Evolutionary conservation across 176 grass and related monocot species (phyloP), one percentile per base, ranked within the genome.

Genomic region (Tillandsia fasciculata): DNA sequence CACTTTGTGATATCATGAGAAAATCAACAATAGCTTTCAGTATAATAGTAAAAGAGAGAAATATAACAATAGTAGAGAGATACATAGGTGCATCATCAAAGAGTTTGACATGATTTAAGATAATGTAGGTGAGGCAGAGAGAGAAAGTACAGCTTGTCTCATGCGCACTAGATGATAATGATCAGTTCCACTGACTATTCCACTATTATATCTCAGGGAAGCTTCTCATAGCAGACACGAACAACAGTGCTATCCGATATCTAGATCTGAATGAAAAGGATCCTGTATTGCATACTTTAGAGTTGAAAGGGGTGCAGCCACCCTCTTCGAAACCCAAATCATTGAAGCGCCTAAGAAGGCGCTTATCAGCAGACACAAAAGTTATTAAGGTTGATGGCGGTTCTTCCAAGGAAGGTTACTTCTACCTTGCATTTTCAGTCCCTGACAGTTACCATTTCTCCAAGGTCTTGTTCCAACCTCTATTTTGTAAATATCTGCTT

Each of bases 381-480:
- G 69, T 90, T 79, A 78, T 97, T 77, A 90, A 83, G 63, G 72
- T 87, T 48, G 82, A 92, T 79, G 94, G 89, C 72, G 89, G 89
- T 85, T 83, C 82, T 26, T 87, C 89, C 33, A 84, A 63, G 74
- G 86, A 87, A 87, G 94, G 94, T 65, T 73, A 81, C 71, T 68
- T 97, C 71, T 85, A 84, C 69, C 82, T 97, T 64, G 70, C 84
- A 86, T 76, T 97, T 71, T 79, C 79, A 70, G 79, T 90, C 71
- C 93, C 93, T 79, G 89, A 87, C 78, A 89, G 93, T 49, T 97
- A 90, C 77, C 93, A 92, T 83, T 97, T 97, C 77, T 97, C 89
- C 51, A 97, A 97, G 94, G 94, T 97, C 24, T 23, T 52, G 58
- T 53, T 49, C 52, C 66, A 26, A 20, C 42, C 9, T 56, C 26